Conservation (phyloP, 306 rosid species). For the Trifolium repens region DNA sequence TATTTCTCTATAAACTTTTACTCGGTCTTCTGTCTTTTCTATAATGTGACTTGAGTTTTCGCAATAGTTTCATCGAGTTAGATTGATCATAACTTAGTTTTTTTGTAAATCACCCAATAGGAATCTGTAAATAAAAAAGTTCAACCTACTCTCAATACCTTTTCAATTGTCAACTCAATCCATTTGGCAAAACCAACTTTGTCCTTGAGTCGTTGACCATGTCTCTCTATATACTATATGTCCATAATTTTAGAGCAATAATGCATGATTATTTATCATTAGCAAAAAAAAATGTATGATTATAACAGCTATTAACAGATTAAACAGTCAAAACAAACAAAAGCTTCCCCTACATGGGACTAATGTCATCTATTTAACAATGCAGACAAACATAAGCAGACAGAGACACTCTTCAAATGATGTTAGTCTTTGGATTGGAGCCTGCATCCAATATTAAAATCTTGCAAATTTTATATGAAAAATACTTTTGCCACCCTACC, state of each 20-base stretch:
- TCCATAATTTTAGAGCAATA: neutral
- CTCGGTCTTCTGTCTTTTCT: no score
- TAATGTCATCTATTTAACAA: neutral
- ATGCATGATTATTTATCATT: neutral
- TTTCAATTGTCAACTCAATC: constrained; percentile 10
- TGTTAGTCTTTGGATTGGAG: neutral
- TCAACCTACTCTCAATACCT: constrained; percentile 16
- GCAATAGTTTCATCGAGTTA: no score
- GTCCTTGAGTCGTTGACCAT: constrained; percentile 5
- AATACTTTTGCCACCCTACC: no score
- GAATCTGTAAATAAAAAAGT: neutral
- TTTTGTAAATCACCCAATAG: no score
- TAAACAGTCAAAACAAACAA: neutral
- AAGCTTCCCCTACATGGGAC: neutral
- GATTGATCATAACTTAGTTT: no score
- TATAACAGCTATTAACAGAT: no score
- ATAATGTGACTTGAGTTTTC: no score
- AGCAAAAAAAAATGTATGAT: no score
- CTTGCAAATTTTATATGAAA: neutral
- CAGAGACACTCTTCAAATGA: neutral
- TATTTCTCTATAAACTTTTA: no score
- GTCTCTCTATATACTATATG: neutral
- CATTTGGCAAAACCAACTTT: constrained; percentile 34
- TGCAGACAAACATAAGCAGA: constrained; percentile 11
- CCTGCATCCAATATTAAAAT: neutral